These are phyloP conservation scores for Crithidia expoeki DNA, from an alignment of 208 protist species.

Conservation along the genomic window DNA sequence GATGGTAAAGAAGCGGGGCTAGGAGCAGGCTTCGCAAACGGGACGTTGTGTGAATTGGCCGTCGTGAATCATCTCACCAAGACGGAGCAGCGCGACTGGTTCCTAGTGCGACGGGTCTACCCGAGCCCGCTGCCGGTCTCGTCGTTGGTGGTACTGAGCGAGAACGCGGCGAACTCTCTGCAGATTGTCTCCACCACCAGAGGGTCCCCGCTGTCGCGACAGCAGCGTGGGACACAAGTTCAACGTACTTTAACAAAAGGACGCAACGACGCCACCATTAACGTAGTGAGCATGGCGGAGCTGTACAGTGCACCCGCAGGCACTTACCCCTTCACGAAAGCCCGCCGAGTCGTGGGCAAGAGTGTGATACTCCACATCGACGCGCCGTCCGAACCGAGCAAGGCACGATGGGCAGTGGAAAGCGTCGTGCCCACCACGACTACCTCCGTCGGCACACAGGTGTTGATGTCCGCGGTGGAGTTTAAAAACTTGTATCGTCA, in stretches of 20 bases:
- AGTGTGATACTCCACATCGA: conserved; percentile 74
- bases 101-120: conserved; percentile 70
- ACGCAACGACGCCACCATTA: neutral
- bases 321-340: conserved; percentile 24
- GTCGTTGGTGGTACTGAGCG: conserved; percentile 61
- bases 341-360: conserved; percentile 60
- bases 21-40: conserved; percentile 17
- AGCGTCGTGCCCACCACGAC: conserved; percentile 39
- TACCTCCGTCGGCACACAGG: conserved; percentile 40
- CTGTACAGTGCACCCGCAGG: conserved; percentile 19
- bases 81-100: conserved; percentile 59
- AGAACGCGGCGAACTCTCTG: conserved; percentile 51
- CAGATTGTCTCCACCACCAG: conserved; percentile 10
- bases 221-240: no score
- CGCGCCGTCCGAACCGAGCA: conserved; percentile 28
- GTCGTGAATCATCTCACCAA: conserved; percentile 71
- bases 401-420: conserved; percentile 46
- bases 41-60: conserved; percentile 56
- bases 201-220: neutral
- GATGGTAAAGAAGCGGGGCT: neutral
- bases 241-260: neutral
- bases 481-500: conserved; percentile 51
- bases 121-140: conserved; percentile 40
- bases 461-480: conserved; percentile 52
- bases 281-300: conserved; percentile 20